A percentile compares a stretch with the other conserved stretches of the same genome.
phyloP scores from a whole-genome alignment of 768 basidiomycete genomes.

The Chalciporus chontae region DNA sequence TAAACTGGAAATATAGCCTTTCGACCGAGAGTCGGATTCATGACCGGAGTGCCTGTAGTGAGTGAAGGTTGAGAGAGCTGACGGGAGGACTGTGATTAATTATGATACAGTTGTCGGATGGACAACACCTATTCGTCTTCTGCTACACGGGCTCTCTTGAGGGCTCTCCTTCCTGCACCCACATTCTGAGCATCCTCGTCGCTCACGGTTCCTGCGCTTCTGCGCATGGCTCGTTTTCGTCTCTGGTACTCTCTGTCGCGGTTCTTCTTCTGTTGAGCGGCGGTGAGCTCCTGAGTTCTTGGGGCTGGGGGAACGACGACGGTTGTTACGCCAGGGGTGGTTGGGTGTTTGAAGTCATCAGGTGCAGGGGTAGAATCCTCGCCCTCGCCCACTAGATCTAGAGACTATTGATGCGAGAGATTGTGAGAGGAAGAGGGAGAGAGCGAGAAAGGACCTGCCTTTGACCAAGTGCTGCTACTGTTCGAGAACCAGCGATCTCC shows the following conservation, averaged over 20 bases:
- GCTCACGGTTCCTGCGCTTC: constrained; percentile 64
- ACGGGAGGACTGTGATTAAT: background rate
- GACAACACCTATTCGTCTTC: constrained; percentile 55
- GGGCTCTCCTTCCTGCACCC: constrained; percentile 54
- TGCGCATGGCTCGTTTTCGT: constrained; percentile 63
- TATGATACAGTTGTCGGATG: constrained; percentile 4
- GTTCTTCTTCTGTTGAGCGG: constrained; percentile 72
- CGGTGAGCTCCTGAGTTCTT: constrained; percentile 59
- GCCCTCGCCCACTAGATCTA: constrained; percentile 71
- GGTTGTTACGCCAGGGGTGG: constrained; percentile 72
- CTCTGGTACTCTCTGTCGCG: constrained; percentile 82
- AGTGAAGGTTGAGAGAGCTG: background rate
- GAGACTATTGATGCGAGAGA: constrained; percentile 47
- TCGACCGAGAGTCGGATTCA: background rate
- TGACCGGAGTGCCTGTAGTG: background rate
- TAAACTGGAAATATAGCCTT: constrained; percentile 38
- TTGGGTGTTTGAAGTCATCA: constrained; percentile 63
- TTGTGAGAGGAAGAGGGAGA: constrained; percentile 2
- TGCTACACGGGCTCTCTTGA: constrained; percentile 62
- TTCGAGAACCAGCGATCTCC: constrained; percentile 78
- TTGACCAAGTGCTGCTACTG: constrained; percentile 74
- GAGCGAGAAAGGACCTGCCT: constrained; percentile 40
- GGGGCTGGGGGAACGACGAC: constrained; percentile 76
- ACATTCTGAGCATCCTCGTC: constrained; percentile 59
- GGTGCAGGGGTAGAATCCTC: constrained; percentile 58